phyloP scores from a whole-genome alignment of 768 basidiomycete species.

The Lyophyllum semitale region DNA sequence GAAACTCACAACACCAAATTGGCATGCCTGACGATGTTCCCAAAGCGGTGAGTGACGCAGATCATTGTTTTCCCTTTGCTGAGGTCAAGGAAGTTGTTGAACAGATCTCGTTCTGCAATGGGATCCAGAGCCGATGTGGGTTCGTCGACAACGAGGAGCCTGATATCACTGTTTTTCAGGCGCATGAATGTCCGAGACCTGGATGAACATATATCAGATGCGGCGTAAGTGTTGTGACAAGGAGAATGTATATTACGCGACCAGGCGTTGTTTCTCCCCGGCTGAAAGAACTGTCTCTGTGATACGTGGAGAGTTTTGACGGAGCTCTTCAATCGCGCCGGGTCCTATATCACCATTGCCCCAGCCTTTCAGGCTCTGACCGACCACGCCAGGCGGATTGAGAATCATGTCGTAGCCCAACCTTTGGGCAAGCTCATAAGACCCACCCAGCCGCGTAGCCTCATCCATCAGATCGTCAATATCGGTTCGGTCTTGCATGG shows the following conservation, averaged over 20 bases:
- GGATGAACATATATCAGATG: not conserved
- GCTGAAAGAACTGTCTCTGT: constrained; percentile 37
- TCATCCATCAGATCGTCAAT: constrained; percentile 20
- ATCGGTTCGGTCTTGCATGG: constrained; percentile 12
- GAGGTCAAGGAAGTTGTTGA: constrained; percentile 36
- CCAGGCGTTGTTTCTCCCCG: constrained; percentile 51
- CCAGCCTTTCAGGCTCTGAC: constrained; percentile 29
- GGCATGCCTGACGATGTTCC: constrained; percentile 40
- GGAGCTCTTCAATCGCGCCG: constrained; percentile 33
- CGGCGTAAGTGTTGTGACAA: constrained; percentile 4
- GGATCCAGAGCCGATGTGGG: constrained; percentile 61
- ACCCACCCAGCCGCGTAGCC: constrained; percentile 40
- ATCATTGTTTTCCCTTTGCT: constrained; percentile 55
- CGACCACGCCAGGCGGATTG: constrained; percentile 28
- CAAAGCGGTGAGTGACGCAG: constrained; percentile 58
- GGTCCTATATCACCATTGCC: constrained; percentile 27
- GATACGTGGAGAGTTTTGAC: constrained; percentile 24
- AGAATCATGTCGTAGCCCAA: constrained; percentile 44
- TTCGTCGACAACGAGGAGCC: constrained; percentile 58
- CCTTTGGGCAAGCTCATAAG: constrained; percentile 39
- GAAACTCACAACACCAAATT: not conserved
- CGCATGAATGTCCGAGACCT: constrained; percentile 52
- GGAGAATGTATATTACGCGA: constrained; percentile 37
- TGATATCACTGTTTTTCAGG: constrained; percentile 37
- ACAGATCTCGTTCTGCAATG: constrained; percentile 49